Conservation (phyloP, 164 flowering plant genomes). For the Magnolia changhungtana region DNA sequence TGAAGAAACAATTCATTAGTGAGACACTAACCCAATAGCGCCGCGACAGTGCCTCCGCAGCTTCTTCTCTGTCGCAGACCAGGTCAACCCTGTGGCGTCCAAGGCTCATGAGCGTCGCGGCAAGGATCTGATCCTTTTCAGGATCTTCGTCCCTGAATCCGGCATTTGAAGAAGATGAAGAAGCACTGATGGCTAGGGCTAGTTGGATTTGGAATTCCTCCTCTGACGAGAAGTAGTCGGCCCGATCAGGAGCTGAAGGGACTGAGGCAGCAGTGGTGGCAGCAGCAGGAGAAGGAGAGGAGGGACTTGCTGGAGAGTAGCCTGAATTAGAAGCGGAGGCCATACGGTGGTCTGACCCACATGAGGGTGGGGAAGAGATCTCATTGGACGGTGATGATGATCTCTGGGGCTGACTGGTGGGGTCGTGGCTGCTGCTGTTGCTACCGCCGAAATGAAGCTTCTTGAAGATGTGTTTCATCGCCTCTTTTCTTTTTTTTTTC, state of each 20-base stretch:
- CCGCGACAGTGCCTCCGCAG: constrained; percentile 45
- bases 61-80: constrained; percentile 29
- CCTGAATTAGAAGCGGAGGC: constrained; percentile 7
- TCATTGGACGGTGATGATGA: constrained; percentile 31
- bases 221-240: constrained; percentile 68
- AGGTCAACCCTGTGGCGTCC: constrained; percentile 31
- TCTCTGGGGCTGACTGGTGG: constrained; percentile 30
- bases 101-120: constrained; percentile 66
- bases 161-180: constrained; percentile 55
- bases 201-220: constrained; percentile 93
- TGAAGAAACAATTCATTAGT: too few species aligned
- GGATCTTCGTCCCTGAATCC: constrained; percentile 44
- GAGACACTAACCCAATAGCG: constrained; percentile 68
- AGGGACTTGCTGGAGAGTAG: constrained; percentile 21
- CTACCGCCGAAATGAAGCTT: constrained; percentile 67
- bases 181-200: constrained; percentile 87
- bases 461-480: constrained; percentile 95
- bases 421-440: constrained; percentile 52
- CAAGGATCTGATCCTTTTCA: constrained; percentile 80
- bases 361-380: constrained; percentile 22
- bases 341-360: constrained; percentile 37
- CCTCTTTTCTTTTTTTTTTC: constrained; percentile 3
- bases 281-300: constrained; percentile 16
- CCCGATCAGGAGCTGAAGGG: constrained; percentile 11
- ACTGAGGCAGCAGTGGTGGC: constrained; percentile 1